Base-by-base conservation (phyloP, 148 eudicot species). In the Vaccinium darrowii region DNA sequence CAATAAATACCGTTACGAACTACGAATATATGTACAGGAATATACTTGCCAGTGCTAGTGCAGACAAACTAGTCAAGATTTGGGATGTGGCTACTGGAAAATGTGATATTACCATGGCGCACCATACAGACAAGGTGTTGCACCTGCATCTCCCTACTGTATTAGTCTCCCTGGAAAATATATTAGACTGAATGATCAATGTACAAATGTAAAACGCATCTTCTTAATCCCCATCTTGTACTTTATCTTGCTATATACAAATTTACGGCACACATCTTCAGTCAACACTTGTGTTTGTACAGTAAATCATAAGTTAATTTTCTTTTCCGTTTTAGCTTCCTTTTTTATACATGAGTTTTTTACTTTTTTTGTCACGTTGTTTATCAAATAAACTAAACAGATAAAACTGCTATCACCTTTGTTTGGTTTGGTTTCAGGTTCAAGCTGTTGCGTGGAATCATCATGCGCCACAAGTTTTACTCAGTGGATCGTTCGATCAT, bases 401-500 rank as follows among this genome's bases (percentile, higher is more conserved):
- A 30, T 79, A 69, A 30, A 33, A 52, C 3, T 50, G 30, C 23
- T 30, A 1, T 82, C 60, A 23, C 47, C 7, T 27, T 39, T 25
- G 12, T 27, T 15, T 60, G 4, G 6, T 11, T 51, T 85, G 67
- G 81, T 83, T 87, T 88, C 92, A 97, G 99, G 99, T 97, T 82
- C 99, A 97, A 94, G 94, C 98, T 69, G 95, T 97, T 88, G 99
- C 98, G 16, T 97, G 96, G 93, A 95, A 87, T 90, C 92, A 87
- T 88, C 91, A 88, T 84, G 98, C 83, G n/a, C 97, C 95, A 47
- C 91, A 92, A 88, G 91, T 94, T 85, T 91, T 97, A 86, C 92
- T 97, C 23, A 97, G 96, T 86, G 99, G 99, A 82, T 97, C 99
- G 76, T 97, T 97, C 51, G 99, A 97, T 95, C 97, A 92, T 88